Evolutionary conservation across 83 land plant species (phyloP).

Genomic region (Picea abies): DNA sequence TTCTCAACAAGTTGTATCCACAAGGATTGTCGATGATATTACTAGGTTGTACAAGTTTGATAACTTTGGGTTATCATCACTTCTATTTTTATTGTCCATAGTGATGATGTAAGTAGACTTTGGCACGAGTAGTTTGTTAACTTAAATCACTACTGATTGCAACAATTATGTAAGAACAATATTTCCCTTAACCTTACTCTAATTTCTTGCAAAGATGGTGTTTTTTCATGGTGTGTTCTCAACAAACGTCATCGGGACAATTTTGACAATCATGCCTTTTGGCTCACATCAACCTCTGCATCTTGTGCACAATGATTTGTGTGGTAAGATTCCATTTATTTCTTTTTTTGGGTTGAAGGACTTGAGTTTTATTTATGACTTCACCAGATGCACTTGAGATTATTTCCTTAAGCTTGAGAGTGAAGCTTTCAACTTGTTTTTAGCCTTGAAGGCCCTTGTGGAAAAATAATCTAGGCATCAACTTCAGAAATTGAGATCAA

Average conservation of each 20-base stretch:
- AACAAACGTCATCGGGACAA: background rate
- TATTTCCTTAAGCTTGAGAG: background rate
- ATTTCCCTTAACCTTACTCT: background rate
- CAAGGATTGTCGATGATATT: background rate
- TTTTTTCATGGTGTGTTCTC: background rate
- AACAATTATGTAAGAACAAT: background rate
- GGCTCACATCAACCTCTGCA: too few relatives aligned
- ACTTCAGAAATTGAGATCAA: background rate
- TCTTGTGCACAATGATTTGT: background rate
- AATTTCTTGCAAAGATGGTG: background rate
- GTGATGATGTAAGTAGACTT: background rate
- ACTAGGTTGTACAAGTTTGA: background rate
- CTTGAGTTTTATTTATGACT: background rate
- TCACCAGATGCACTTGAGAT: background rate
- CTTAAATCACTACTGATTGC: background rate
- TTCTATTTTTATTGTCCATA: background rate
- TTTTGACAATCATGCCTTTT: background rate
- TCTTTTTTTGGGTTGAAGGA: too few relatives aligned
- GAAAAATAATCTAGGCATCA: background rate
- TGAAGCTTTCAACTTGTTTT: background rate
- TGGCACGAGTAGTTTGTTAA: background rate
- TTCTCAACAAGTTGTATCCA: background rate
- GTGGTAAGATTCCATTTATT: background rate
- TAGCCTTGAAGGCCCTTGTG: background rate
- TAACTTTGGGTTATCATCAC: background rate